Evolutionary conservation across 2,329 filamentous ascomycete species (phyloP).

Genomic region (Fusarium poae): DNA sequence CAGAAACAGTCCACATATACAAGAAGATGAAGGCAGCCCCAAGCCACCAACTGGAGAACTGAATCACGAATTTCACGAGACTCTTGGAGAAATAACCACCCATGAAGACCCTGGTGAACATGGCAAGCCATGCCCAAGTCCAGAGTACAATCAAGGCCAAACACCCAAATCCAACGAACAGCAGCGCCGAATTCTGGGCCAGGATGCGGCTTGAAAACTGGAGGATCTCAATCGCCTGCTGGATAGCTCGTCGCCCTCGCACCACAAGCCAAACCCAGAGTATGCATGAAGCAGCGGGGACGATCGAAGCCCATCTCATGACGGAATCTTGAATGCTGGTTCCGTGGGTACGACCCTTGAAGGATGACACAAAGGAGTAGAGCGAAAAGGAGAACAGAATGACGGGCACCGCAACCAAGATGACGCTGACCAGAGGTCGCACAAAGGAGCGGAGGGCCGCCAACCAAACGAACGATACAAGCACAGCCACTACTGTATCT

Average conservation of each 20-base stretch:
- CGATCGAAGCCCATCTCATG: conserved; percentile 87
- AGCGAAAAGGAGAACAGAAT: conserved; percentile 90
- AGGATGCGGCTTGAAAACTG: conserved; percentile 93
- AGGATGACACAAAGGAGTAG: conserved; percentile 92
- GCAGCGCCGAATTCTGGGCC: conserved; percentile 83
- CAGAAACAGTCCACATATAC: conserved; percentile 93
- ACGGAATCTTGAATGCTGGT: conserved; percentile 83
- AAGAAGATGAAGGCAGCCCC: conserved; percentile 92
- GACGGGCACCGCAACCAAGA: conserved; percentile 86
- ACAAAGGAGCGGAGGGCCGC: conserved; percentile 90
- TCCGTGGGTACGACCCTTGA: conserved; percentile 81
- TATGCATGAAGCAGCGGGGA: conserved; percentile 79
- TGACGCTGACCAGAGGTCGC: conserved; percentile 81
- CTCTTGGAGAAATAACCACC: conserved; percentile 83
- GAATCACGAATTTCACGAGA: conserved; percentile 79
- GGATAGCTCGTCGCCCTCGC: conserved; percentile 82
- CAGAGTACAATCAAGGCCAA: conserved; percentile 82
- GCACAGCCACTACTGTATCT: conserved; percentile 89
- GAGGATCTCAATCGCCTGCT: conserved; percentile 86
- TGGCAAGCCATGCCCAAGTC: conserved; percentile 96
- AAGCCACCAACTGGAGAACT: conserved; percentile 92
- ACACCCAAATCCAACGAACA: conserved; percentile 84
- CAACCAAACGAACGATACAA: conserved; percentile 92
- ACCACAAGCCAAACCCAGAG: conserved; percentile 88
- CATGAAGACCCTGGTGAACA: conserved; percentile 96